These are phyloP conservation scores for Vinca minor DNA, from an alignment of 257 asterid genomes.

Conservation along the genomic window DNA sequence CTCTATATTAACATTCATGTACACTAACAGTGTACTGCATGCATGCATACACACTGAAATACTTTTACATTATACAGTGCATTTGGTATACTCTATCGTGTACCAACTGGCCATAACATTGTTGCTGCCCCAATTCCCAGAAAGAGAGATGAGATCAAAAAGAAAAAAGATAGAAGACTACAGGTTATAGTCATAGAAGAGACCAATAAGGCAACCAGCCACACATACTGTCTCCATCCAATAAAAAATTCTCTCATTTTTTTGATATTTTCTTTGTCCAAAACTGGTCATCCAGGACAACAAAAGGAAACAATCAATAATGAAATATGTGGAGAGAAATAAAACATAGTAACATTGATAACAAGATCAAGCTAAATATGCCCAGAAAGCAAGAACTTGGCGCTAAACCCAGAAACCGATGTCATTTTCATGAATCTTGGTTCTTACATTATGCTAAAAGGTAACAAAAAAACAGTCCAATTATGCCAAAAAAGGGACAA, in stretches of 20 bases:
- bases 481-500: constrained; percentile 12
- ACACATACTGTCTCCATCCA: neutral
- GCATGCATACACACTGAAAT: too few relatives aligned
- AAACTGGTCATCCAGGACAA: neutral
- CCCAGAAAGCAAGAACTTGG: neutral
- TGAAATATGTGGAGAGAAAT: neutral
- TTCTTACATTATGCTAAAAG: neutral
- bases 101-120: too few relatives aligned
- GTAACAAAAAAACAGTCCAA: neutral
- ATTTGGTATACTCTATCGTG: too few relatives aligned
- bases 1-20: too few relatives aligned
- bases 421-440: neutral
- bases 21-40: too few relatives aligned
- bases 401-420: neutral
- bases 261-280: neutral
- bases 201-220: too few relatives aligned
- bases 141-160: too few relatives aligned
- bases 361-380: neutral
- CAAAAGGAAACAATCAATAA: neutral
- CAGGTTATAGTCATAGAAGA: too few relatives aligned
- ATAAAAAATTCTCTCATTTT: neutral
- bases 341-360: neutral
- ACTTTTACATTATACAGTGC: too few relatives aligned
- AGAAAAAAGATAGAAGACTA: too few relatives aligned
- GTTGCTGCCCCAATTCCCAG: too few relatives aligned